These are phyloP conservation scores for Alternaria conjuncta DNA, from an alignment of 2,329 filamentous ascomycete species.

Conservation along the genomic window DNA sequence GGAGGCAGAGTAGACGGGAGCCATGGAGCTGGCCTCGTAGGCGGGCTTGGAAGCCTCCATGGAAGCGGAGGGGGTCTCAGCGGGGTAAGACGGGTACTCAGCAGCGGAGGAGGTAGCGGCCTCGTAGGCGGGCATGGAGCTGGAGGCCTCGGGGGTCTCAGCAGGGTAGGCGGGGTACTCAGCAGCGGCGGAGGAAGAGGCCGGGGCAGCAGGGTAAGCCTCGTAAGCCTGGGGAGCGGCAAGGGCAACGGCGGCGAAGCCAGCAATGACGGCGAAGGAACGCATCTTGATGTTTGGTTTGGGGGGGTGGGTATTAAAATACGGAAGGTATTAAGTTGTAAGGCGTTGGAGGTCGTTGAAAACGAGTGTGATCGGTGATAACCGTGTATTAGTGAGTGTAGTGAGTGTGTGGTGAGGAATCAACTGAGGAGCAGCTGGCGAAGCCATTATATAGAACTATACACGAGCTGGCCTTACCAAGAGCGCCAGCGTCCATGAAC, in stretches of 20 bases:
- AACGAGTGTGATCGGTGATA: slow-evolving; percentile 52
- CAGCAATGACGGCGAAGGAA: slow-evolving; percentile 44
- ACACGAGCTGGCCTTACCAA: slow-evolving; percentile 34
- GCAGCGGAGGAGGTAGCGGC: neutral
- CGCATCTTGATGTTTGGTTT: slow-evolving; percentile 47
- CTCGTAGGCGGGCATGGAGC: slow-evolving; percentile 5
- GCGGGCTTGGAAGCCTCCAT: neutral
- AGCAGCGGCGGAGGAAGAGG: neutral
- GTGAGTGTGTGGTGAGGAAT: slow-evolving; percentile 48
- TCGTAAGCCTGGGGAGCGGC: slow-evolving; percentile 28
- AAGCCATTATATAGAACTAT: slow-evolving; percentile 46
- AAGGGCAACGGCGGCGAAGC: slow-evolving; percentile 37
- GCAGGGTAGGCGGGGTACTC: slow-evolving; percentile 12
- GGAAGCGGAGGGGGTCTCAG: neutral
- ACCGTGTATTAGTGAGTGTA: slow-evolving; percentile 46
- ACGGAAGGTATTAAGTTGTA: slow-evolving; percentile 45
- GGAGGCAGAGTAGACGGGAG: slow-evolving; percentile 1
- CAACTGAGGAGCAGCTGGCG: slow-evolving; percentile 18
- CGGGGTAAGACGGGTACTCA: slow-evolving; percentile 1
- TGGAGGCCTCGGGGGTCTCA: neutral
- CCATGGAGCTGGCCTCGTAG: neutral
- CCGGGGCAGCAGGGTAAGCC: slow-evolving; percentile 8
- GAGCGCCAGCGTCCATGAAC: slow-evolving; percentile 23
- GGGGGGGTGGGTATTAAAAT: slow-evolving; percentile 36
- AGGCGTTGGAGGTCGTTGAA: slow-evolving; percentile 35